These are phyloP conservation scores for Omphalotus guepiniiformis DNA, from an alignment of 768 basidiomycete genomes.

Conservation along the genomic window DNA sequence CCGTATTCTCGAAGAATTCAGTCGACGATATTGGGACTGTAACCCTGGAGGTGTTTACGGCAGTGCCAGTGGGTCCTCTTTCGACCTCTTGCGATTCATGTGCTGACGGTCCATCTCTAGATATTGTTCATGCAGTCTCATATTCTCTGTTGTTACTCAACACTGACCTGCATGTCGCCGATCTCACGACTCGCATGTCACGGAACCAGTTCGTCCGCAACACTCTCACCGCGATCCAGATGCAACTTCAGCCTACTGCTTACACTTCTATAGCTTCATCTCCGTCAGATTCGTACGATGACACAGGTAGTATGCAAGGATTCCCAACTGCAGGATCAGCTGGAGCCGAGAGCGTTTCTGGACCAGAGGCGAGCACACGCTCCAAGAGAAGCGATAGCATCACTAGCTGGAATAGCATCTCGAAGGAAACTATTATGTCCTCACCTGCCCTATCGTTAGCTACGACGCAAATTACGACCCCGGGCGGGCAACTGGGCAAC, in stretches of 20 bases:
- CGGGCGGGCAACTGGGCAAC: slow-evolving; percentile 37
- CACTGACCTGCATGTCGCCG: slow-evolving; percentile 96
- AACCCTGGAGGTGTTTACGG: slow-evolving; percentile 82
- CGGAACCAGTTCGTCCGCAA: slow-evolving; percentile 88
- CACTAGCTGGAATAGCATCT: slow-evolving; percentile 79
- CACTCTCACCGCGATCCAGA: slow-evolving; percentile 82
- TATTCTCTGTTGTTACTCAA: slow-evolving; percentile 93
- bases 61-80: slow-evolving; percentile 62
- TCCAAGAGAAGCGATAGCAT: slow-evolving; percentile 81
- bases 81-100: not conserved
- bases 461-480: slow-evolving; percentile 21
- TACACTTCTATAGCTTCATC: slow-evolving; percentile 42
- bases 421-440: slow-evolving; percentile 51
- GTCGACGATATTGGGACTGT: slow-evolving; percentile 86
- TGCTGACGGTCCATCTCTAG: slow-evolving; percentile 31
- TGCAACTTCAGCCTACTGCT: slow-evolving; percentile 54
- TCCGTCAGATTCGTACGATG: slow-evolving; percentile 62
- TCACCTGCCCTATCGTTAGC: slow-evolving; percentile 31
- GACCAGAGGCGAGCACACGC: slow-evolving; percentile 32
- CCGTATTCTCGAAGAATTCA: slow-evolving; percentile 91
- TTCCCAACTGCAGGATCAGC: slow-evolving; percentile 50
- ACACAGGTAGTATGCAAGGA: slow-evolving; percentile 55
- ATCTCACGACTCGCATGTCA: slow-evolving; percentile 86
- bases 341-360: slow-evolving; percentile 31
- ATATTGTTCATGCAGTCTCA: slow-evolving; percentile 91